Evolutionary conservation across 345 rosid genomes (phyloP), one percentile per base, ranked within the genome.

Genomic region (Eucalyptus sp.): DNA sequence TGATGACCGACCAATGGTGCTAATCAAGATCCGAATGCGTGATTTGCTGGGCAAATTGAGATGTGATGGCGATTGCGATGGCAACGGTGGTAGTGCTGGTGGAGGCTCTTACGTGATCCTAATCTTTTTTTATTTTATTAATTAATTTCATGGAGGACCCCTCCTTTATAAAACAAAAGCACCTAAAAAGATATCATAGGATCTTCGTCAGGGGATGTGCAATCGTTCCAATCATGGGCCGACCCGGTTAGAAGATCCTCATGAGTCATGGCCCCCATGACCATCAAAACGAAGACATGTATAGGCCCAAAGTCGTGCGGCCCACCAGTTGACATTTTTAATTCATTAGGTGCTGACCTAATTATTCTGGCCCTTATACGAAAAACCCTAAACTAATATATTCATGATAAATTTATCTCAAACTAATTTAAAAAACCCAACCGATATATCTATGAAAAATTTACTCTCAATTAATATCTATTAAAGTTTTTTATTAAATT

Each of bases 391-490:
- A 18, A 7, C 56, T 4, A 18, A 1, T 52, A 52, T 17, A 52
- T 22, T 7, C 7, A 52, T 52, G 4, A 18, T 18, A 52, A 52
- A 52, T 52, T 52, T 52, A 7, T 52, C 10, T 52, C 1, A 52
- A 52, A 52, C 1, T 52, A 52, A 7, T 52, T 52, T 52, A 17
- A 52, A 52, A 52, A 7, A 52, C 10, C 3, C 25, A 52, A 52
- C 3, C 0, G 4, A 9, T 52, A 18, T 4, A 18, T 0, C 0
- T 52, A 3, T 52, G 8, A 52, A 0, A 52, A 52, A 7, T 18
- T 52, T 52, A 52, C 2, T 18, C 4, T 52, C 2, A 1, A 0
- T 52, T 52, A 52, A 0, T 52, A 7, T 52, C 1, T 1, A 4
- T 18, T 52, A 3, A 52, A 18, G 1, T 52, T 52, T 52, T 52